Evolutionary conservation across 441 rosid species (phyloP), one percentile per base, ranked within the genome.

Genomic region (Cnidoscolus chayamansa): DNA sequence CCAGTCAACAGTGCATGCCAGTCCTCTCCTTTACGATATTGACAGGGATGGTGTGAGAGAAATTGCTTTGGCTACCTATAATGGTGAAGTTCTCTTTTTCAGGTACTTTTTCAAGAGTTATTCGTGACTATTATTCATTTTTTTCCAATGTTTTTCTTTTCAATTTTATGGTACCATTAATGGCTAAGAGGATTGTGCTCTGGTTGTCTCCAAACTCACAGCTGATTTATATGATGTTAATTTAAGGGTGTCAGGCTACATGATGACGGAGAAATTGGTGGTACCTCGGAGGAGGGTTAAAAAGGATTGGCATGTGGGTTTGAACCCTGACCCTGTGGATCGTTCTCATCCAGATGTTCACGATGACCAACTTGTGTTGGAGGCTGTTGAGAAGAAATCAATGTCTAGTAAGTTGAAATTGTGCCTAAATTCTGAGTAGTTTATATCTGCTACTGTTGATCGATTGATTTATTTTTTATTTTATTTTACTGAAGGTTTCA

Each of bases 11-110:
- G 97, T 92, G 79, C 98, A 96, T 84, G 80, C 98, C 2, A 96
- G 97, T 81, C 99, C 99, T 75, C 91, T 96, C 60, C 83, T 93
- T 16, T 92, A 84, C 67, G 99, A 96, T 80, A 92, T 96, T 72
- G 99, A 96, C 82, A 92, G 90, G 83, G 99, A 96, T 80, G 98
- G 98, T 74, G 92, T 86, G 74, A 89, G 93, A 81, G 99, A 96
- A 84, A 93, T 96, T 76, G 89, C 92, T 73, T 78, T 96, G 82
- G 99, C 98, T 32, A 93, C 98, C 62, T 96, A 93, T 84, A 96
- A 96, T 72, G 99, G 97, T 16, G 96, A 93, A 77, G 96, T 96
- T 70, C 83, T 91, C 61, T 96, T 93, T 80, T 96, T 96, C 86
- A 93, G 99, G 99, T 92, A 79, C 57, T 77, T 71, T 16, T 15